Base-by-base conservation (phyloP, 768 basidiomycete genomes). In the Leccinum olivaceopallidum region DNA sequence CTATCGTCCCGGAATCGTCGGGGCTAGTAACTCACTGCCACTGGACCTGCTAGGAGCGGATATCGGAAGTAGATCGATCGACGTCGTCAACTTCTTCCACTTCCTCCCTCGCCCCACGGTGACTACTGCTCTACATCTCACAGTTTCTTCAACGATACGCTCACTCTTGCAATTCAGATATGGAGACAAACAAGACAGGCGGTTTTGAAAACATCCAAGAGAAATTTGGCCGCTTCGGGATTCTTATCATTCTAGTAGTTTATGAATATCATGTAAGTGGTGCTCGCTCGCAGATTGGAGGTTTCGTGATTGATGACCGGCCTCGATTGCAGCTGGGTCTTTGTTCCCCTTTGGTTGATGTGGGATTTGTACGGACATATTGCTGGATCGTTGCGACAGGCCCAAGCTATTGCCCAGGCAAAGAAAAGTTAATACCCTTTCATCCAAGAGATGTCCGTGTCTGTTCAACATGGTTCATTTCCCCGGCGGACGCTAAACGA, bases 301-400 rank as follows among this genome's bases (percentile, higher is more conserved):
- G 24, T 42, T 26, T 30, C 37, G 57, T 7, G 24, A 36, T 53
- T 36, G 3, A 39, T 52, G 53, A 57, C 37, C n/a, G 14, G 56
- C 54, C 62, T 37, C 53, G 47, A 63, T 57, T 58, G 13, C 66
- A 93, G 91, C 58, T 94, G 92, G 92, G 91, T 94, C 30, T 67
- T 84, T 52, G 80, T 93, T 63, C 92, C 92, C 2, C 57, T 92
- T 20, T 83, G 82, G 77, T 78, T 94, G 60, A 88, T 95, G 88
- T 77, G 78, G 64, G 87, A 93, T 68, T 92, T 92, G 0, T 94
- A 92, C 62, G 76, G 76, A 4, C 82, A 87, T 61, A 90, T 94
- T 58, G 81, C 88, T 16, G 73, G 76, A 44, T 77, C 87, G 9
- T 77, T 93, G 62, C 85, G 88, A 24, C 59, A 61, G 32, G 65